Conservation (phyloP, 2,329 filamentous ascomycete genomes). For the Myriangium duriaei region DNA sequence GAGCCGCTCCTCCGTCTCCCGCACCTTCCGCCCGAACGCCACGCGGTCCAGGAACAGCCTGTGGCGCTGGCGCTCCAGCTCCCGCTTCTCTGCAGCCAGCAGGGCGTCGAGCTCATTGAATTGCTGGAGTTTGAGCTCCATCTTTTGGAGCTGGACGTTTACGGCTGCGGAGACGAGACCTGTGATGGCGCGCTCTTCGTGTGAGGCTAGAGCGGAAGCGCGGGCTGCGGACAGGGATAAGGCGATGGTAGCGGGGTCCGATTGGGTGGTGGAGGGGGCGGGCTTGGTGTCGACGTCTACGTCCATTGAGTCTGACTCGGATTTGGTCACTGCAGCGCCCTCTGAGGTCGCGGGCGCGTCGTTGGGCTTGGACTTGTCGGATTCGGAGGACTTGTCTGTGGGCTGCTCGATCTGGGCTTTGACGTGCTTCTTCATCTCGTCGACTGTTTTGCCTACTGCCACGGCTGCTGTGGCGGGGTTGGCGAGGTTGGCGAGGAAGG, state of each 20-base stretch:
- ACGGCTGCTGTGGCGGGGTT: slow-evolving; percentile 84
- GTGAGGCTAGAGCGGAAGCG: slow-evolving; percentile 76
- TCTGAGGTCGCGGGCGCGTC: slow-evolving; percentile 22
- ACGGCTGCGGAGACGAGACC: slow-evolving; percentile 83
- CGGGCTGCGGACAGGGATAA: slow-evolving; percentile 78
- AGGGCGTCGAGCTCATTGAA: slow-evolving; percentile 94
- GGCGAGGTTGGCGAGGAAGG: slow-evolving; percentile 81
- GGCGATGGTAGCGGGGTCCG: slow-evolving; percentile 54
- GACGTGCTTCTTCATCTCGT: slow-evolving; percentile 70
- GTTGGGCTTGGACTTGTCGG: slow-evolving; percentile 43
- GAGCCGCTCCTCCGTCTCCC: slow-evolving; percentile 58
- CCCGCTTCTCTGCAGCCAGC: slow-evolving; percentile 79
- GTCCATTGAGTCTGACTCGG: slow-evolving; percentile 46
- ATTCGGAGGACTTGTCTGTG: slow-evolving; percentile 33
- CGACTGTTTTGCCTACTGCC: slow-evolving; percentile 75
- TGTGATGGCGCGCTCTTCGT: slow-evolving; percentile 94
- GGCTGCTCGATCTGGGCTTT: slow-evolving; percentile 63
- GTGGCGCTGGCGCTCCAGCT: slow-evolving; percentile 82
- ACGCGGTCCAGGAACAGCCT: slow-evolving; percentile 88
- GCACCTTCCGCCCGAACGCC: slow-evolving; percentile 75
- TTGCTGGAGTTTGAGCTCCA: slow-evolving; percentile 89
- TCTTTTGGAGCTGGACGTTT: slow-evolving; percentile 88
- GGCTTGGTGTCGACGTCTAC: slow-evolving; percentile 46
- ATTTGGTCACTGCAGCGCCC: slow-evolving; percentile 35
- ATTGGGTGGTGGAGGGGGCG: slow-evolving; percentile 18